A percentile compares a stretch with the other conserved stretches of the same genome.
These are phyloP conservation scores for Elsinoe fawcettii DNA, from an alignment of 2,329 filamentous ascomycete genomes.

Conservation along the genomic window DNA sequence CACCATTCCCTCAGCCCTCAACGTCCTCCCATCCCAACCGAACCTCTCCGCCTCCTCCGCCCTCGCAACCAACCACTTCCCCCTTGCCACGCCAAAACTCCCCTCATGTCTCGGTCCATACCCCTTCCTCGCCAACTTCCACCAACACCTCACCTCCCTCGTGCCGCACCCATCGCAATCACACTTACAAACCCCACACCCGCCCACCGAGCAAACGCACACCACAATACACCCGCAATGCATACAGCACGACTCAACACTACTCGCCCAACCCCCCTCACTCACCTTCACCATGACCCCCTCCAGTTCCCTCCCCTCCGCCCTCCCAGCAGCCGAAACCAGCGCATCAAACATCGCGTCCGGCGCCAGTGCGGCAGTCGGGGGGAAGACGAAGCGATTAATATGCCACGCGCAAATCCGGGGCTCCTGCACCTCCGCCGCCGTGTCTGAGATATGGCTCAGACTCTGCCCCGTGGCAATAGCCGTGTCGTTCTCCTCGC, in stretches of 20 bases:
- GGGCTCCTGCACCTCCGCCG: not conserved
- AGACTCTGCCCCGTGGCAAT: not conserved
- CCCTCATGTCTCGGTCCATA: not conserved
- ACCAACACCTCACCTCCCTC: constrained; percentile 18
- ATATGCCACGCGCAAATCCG: constrained; percentile 16
- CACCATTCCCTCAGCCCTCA: not conserved
- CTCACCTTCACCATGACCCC: not conserved
- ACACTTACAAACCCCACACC: constrained; percentile 16
- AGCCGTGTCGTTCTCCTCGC: not conserved
- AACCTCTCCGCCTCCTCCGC: constrained; percentile 6
- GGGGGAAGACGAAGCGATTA: constrained; percentile 15
- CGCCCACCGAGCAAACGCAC: constrained; percentile 12
- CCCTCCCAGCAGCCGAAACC: not conserved
- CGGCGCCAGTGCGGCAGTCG: not conserved
- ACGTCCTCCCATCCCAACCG: not conserved
- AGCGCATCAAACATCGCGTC: not conserved
- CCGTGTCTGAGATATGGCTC: not conserved
- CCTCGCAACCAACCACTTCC: constrained; percentile 2
- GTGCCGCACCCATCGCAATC: constrained; percentile 17
- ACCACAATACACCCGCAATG: constrained; percentile 18
- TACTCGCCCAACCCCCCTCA: not conserved
- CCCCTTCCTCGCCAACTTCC: constrained; percentile 4
- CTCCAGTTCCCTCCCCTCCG: not conserved
- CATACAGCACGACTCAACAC: constrained; percentile 18
- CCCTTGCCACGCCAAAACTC: constrained; percentile 13